Conservation (phyloP, 2,329 filamentous ascomycete genomes). For the Penicillium vulpinum region DNA sequence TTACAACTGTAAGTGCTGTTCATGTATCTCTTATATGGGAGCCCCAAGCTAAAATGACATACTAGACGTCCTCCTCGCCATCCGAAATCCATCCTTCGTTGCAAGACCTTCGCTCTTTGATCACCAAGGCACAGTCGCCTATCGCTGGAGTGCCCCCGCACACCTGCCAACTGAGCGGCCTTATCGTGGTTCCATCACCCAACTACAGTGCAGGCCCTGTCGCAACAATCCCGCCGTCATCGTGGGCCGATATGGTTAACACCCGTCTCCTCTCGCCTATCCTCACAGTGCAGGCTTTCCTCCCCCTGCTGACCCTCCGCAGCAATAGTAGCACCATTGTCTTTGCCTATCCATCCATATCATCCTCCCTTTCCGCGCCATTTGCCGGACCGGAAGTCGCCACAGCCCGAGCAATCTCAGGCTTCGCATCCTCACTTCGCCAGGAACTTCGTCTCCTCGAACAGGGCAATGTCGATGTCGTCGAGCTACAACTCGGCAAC, state of each 20-base stretch:
- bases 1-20: slow-evolving; percentile 53
- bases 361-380: slow-evolving; percentile 44
- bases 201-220: slow-evolving; percentile 81
- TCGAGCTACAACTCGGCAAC: slow-evolving; percentile 85
- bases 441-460: slow-evolving; percentile 73
- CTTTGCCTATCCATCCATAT: slow-evolving; percentile 48
- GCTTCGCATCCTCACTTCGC: slow-evolving; percentile 77
- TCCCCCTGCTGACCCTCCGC: slow-evolving; percentile 71
- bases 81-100: slow-evolving; percentile 59
- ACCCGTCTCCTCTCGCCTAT: slow-evolving; percentile 89
- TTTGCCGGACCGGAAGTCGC: slow-evolving; percentile 74
- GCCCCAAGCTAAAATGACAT: background rate
- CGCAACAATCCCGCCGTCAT: slow-evolving; percentile 77
- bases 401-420: slow-evolving; percentile 80
- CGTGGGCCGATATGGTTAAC: slow-evolving; percentile 87
- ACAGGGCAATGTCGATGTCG: slow-evolving; percentile 65
- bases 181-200: slow-evolving; percentile 77
- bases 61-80: slow-evolving; percentile 62
- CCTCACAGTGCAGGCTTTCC: slow-evolving; percentile 81
- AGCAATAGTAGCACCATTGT: slow-evolving; percentile 51
- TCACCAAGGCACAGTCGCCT: slow-evolving; percentile 73
- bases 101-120: slow-evolving; percentile 70
- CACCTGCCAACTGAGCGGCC: slow-evolving; percentile 71
- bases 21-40: background rate
- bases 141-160: slow-evolving; percentile 75